Percentiles rank a stretch among this genome's conserved stretches.
Evolutionary conservation across 202 grass and related monocot species (phyloP).

Genomic region (Saccharum hybrid): DNA sequence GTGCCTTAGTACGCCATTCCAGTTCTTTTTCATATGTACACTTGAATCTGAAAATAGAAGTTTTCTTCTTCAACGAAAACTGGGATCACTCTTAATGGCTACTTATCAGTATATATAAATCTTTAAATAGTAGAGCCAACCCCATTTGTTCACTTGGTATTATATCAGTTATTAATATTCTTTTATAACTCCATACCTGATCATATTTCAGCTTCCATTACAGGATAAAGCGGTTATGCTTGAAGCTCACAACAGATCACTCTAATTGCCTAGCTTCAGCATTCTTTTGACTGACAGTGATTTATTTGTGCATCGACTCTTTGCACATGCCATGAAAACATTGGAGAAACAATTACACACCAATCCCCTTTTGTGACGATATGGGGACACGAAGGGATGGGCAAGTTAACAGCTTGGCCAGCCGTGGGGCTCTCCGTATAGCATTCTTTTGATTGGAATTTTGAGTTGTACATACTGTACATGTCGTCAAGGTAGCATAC

Average conservation of each 20-base stretch:
- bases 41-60: slow-evolving; percentile 6
- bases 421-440: slow-evolving; percentile 8
- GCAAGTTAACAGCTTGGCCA: slow-evolving; percentile 31
- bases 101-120: not conserved
- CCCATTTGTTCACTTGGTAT: slow-evolving; percentile 23
- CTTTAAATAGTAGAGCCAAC: not conserved
- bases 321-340: slow-evolving; percentile 23
- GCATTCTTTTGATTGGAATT: slow-evolving; percentile 30
- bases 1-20: slow-evolving; percentile 9
- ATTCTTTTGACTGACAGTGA: slow-evolving; percentile 53
- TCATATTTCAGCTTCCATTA: slow-evolving; percentile 61
- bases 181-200: slow-evolving; percentile 51
- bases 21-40: not conserved
- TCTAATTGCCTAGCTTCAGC: slow-evolving; percentile 42
- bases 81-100: not conserved
- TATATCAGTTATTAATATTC: slow-evolving; percentile 5
- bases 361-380: slow-evolving; percentile 18
- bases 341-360: slow-evolving; percentile 25
- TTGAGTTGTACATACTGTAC: slow-evolving; percentile 55
- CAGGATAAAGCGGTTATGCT: slow-evolving; percentile 82
- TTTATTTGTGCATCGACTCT: slow-evolving; percentile 44
- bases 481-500: slow-evolving; percentile 52
- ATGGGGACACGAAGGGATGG: slow-evolving; percentile 21
- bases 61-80: slow-evolving; percentile 11
- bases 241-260: slow-evolving; percentile 69